These are phyloP conservation scores for Neurospora crassa DNA, from an alignment of 2,329 filamentous ascomycete genomes.

Conservation along the genomic window DNA sequence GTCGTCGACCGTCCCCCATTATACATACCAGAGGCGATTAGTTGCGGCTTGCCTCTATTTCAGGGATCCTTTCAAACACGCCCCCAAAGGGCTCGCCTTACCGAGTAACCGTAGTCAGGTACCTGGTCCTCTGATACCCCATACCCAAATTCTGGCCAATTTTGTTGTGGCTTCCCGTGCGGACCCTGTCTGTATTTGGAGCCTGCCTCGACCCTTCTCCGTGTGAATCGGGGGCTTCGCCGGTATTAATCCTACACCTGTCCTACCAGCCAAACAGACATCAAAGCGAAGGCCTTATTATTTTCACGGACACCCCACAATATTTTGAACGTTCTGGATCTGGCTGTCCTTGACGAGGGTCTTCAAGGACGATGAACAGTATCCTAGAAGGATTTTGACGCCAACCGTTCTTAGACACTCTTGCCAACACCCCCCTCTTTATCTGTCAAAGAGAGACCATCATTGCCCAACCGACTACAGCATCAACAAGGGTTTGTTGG, in stretches of 20 bases:
- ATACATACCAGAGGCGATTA: slow-evolving; percentile 19
- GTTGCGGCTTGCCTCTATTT: slow-evolving; percentile 27
- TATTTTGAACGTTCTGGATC: slow-evolving; percentile 15
- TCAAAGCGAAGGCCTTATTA: slow-evolving; percentile 29
- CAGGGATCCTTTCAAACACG: slow-evolving; percentile 20
- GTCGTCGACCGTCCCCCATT: slow-evolving; percentile 10
- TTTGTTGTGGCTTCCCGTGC: slow-evolving; percentile 26
- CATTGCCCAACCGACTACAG: slow-evolving; percentile 1
- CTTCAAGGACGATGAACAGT: neutral
- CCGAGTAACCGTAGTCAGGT: slow-evolving; percentile 30
- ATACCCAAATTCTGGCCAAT: slow-evolving; percentile 13
- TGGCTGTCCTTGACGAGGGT: slow-evolving; percentile 1
- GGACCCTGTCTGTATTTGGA: slow-evolving; percentile 32
- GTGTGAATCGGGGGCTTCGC: slow-evolving; percentile 31
- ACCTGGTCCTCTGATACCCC: slow-evolving; percentile 26
- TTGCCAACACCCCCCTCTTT: slow-evolving; percentile 7
- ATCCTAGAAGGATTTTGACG: neutral
- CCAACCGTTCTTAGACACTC: neutral
- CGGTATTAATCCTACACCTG: slow-evolving; percentile 40
- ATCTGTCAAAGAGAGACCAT: slow-evolving; percentile 9
- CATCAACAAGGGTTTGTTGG: neutral
- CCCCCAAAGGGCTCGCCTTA: slow-evolving; percentile 24
- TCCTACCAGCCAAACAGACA: slow-evolving; percentile 33
- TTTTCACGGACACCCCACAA: slow-evolving; percentile 28
- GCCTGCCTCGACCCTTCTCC: slow-evolving; percentile 38